Conservation (phyloP, 2,329 filamentous ascomycete species). For the Cercospora beticola region DNA sequence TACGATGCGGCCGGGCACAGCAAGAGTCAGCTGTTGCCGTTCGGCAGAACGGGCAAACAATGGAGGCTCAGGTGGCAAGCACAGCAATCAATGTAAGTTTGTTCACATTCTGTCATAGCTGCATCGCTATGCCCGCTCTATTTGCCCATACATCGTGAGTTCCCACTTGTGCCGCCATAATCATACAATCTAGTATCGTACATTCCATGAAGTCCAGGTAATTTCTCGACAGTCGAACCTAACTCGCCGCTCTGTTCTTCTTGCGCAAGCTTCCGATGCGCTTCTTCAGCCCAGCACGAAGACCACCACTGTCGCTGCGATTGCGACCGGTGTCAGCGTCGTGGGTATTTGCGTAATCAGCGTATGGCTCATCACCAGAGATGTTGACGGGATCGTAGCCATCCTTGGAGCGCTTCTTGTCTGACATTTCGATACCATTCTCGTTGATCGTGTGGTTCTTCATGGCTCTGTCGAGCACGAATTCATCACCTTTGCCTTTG, state of each 20-base stretch:
- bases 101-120: constrained; percentile 2
- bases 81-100: neutral
- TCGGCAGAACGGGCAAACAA: neutral
- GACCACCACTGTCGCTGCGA: constrained; percentile 37
- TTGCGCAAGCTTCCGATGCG: constrained; percentile 49
- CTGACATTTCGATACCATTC: constrained; percentile 46
- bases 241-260: constrained; percentile 25
- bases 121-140: constrained; percentile 5
- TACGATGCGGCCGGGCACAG: neutral
- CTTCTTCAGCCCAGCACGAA: constrained; percentile 46
- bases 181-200: constrained; percentile 8
- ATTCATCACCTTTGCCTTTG: constrained; percentile 80
- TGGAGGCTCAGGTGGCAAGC: neutral
- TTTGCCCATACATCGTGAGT: neutral
- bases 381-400: constrained; percentile 37
- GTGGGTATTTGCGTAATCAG: constrained; percentile 32
- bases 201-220: neutral
- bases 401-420: constrained; percentile 41
- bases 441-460: constrained; percentile 57
- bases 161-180: neutral
- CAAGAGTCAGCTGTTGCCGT: neutral
- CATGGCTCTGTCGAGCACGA: constrained; percentile 65
- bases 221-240: too few relatives aligned
- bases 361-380: constrained; percentile 37
- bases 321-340: constrained; percentile 28